Conservation (phyloP, 2,329 filamentous ascomycete species). For the Apiospora aurea region DNA sequence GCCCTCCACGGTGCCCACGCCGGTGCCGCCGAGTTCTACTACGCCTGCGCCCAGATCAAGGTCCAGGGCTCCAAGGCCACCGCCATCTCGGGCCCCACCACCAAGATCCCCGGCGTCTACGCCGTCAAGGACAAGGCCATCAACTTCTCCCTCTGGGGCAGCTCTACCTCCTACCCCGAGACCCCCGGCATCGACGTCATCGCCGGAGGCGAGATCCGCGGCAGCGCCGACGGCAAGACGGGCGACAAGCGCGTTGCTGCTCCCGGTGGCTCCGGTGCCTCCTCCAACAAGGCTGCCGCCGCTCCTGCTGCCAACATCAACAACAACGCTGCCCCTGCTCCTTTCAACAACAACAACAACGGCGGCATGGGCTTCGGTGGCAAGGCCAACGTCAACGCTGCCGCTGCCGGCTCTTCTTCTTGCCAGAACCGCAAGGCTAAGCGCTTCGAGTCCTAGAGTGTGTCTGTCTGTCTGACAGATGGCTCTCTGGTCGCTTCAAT, state of each 20-base stretch:
- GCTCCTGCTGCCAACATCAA: neutral
- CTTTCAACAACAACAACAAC: neutral
- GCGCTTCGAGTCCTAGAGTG: neutral
- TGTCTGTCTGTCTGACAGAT: neutral
- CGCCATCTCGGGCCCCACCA: neutral
- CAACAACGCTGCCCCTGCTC: neutral
- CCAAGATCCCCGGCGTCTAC: constrained; percentile 25
- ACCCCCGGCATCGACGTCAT: constrained; percentile 1
- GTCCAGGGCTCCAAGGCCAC: constrained; percentile 25
- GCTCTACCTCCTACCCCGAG: constrained; percentile 5
- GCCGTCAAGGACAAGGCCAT: constrained; percentile 23
- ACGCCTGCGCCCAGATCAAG: constrained; percentile 26
- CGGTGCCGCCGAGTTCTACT: constrained; percentile 32
- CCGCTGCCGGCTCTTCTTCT: neutral
- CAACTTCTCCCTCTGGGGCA: constrained; percentile 28
- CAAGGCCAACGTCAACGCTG: neutral
- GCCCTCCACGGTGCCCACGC: constrained; percentile 36
- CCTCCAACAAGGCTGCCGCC: constrained; percentile 9
- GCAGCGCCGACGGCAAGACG: constrained; percentile 26
- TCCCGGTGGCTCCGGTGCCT: neutral
- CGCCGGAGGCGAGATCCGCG: constrained; percentile 19
- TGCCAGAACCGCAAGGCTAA: constrained; percentile 11
- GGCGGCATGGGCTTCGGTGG: neutral
- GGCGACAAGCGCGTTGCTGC: constrained; percentile 24
- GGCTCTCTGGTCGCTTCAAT: neutral